A percentile compares a stretch with the other conserved stretches of the same genome.
phyloP scores from a whole-genome alignment of 2,329 filamentous ascomycete species.

The Paraphaeosphaeria minitans region DNA sequence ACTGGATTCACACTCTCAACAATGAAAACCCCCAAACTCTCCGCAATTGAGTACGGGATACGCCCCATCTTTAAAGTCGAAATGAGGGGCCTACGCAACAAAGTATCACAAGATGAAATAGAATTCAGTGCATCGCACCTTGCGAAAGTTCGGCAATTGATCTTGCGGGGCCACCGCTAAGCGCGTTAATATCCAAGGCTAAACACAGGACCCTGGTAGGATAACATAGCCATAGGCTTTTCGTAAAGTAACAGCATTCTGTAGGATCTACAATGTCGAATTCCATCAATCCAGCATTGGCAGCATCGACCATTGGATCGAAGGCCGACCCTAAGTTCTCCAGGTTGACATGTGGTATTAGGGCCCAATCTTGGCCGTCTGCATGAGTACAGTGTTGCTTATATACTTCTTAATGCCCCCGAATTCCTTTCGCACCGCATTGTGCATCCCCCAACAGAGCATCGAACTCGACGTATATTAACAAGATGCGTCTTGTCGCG shows the following conservation, averaged over 20 bases:
- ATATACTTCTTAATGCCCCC: neutral
- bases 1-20: no score
- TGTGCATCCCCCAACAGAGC: no score
- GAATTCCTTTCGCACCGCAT: neutral
- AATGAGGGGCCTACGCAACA: neutral
- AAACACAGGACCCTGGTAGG: conserved; percentile 9
- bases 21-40: no score
- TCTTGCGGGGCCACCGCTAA: conserved; percentile 2
- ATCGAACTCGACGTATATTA: no score
- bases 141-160: conserved; percentile 15
- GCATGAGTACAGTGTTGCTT: neutral
- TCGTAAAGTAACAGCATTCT: neutral
- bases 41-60: neutral
- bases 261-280: conserved; percentile 13
- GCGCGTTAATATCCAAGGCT: conserved; percentile 19
- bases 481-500: conserved; percentile 21
- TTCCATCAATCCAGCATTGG: conserved; percentile 1
- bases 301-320: conserved; percentile 3
- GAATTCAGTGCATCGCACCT: neutral
- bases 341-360: neutral
- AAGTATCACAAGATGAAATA: neutral
- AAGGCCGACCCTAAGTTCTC: neutral
- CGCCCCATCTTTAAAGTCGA: neutral
- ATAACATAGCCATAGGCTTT: conserved; percentile 9
- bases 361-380: conserved; percentile 1